Evolutionary conservation across 306 rosid species (phyloP), one percentile per base, ranked within the genome.

Genomic region (Delonix regia): DNA sequence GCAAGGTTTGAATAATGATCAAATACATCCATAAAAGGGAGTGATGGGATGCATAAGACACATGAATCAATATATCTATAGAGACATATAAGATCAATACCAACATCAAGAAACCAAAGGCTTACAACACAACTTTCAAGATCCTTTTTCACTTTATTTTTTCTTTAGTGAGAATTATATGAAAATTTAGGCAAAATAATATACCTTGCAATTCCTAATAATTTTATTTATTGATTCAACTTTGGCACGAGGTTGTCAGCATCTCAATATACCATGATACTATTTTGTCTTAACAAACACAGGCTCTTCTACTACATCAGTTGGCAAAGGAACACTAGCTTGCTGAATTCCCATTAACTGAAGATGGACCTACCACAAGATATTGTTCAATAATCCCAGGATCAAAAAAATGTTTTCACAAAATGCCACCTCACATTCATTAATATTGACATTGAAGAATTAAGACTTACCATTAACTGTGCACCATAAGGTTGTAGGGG

Each of bases 321-420:
- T 81, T 52, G 95, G 95, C 76, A 90, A 80, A 55, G 95, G 95
- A 74, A 88, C 89, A 19, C 92, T 92, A 39, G 92, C 95, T 86
- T 90, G 95, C 84, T 90, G 92, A 74, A 90, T 90, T 65, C 92
- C 95, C 95, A 90, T 90, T 74, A 90, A 79, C 81, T 94, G 98
- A 82, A 94, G 91, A 81, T 94, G 94, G 74, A 89, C 97, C 97
- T 92, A 86, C 28, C 76, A 73, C 24, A 66, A 78, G 67, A 42
- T 81, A 69, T 71, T 60, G 69, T 59, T 77, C 47, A 71, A 80
- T 39, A 44, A 69, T 48, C 53, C 8, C 42, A 42, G 25, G 63
- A 49, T 57, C 62, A 44, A 12, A n/a, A 52, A 69, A 77, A 63
- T 48, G 72, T 45, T 66, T 18, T 47, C 62, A 76, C 25, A 62